Conservation (phyloP, 805 yeast species). For the Wickerhamiella shivajii region DNA sequence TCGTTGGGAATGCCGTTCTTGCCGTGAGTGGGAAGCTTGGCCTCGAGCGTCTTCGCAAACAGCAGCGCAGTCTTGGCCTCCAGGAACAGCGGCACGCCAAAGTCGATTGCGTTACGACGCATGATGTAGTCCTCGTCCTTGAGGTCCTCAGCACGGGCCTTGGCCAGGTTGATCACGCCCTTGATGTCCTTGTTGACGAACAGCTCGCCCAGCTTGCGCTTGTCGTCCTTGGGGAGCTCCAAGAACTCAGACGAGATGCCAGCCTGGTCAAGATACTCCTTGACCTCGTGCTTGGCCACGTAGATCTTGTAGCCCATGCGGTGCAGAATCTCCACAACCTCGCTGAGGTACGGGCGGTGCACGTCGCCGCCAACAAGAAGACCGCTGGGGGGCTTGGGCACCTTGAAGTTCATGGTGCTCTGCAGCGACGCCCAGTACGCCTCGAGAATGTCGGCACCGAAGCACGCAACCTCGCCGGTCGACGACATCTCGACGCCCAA, state of each 20-base stretch:
- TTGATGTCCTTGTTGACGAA: conserved; percentile 76
- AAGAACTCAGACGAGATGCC: conserved; percentile 43
- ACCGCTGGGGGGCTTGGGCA: conserved; percentile 84
- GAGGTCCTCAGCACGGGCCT: conserved; percentile 71
- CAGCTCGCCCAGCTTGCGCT: conserved; percentile 83
- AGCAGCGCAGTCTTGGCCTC: conserved; percentile 87
- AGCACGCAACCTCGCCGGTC: conserved; percentile 97
- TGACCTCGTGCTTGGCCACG: conserved; percentile 60
- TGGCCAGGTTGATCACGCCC: conserved; percentile 85
- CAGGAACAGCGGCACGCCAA: conserved; percentile 89
- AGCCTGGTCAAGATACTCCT: conserved; percentile 42
- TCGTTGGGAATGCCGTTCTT: conserved; percentile 54
- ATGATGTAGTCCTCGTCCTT: conserved; percentile 86
- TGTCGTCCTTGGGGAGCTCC: conserved; percentile 85
- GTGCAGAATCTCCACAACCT: conserved; percentile 54
- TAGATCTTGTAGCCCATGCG: conserved; percentile 70
- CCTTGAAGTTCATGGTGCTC: conserved; percentile 91
- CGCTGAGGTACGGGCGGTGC: conserved; percentile 50
- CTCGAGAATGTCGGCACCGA: conserved; percentile 71
- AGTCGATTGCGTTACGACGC: conserved; percentile 99
- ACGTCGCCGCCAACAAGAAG: conserved; percentile 90
- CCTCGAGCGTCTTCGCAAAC: conserved; percentile 70
- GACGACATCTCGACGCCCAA: conserved; percentile 99
- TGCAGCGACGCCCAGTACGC: conserved; percentile 98
- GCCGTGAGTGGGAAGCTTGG: conserved; percentile 45